A percentile compares a stretch with the other conserved stretches of the same genome.
Conservation (phyloP, 2,329 filamentous ascomycete species). For the Colletotrichum spaethianum region DNA sequence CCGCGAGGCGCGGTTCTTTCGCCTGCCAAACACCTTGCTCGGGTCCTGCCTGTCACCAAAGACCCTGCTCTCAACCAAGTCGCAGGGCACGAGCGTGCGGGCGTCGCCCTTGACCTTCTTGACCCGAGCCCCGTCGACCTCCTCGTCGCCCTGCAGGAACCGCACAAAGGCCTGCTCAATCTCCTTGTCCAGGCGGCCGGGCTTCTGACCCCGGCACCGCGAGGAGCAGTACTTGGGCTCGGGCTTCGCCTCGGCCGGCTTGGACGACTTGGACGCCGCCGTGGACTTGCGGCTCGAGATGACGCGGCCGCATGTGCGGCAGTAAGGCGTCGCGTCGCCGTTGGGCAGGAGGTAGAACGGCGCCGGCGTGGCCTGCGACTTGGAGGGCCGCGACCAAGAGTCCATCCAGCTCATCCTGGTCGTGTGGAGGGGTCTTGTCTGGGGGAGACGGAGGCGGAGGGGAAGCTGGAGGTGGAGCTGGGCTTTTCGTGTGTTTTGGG, state of each 20-base stretch:
- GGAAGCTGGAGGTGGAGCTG: background rate
- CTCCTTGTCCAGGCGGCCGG: constrained; percentile 62
- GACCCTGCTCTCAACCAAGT: constrained; percentile 63
- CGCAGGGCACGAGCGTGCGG: constrained; percentile 63
- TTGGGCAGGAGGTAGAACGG: constrained; percentile 67
- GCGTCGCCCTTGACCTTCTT: constrained; percentile 64
- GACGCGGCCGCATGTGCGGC: constrained; percentile 69
- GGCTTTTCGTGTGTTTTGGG: background rate
- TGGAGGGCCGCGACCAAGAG: constrained; percentile 57
- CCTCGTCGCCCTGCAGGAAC: constrained; percentile 47
- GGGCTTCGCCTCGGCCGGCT: constrained; percentile 41
- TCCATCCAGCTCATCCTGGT: constrained; percentile 59
- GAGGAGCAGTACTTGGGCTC: constrained; percentile 69
- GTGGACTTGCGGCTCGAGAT: constrained; percentile 58
- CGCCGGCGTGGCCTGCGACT: constrained; percentile 60
- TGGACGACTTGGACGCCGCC: constrained; percentile 46
- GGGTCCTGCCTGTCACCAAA: constrained; percentile 33
- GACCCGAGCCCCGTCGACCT: constrained; percentile 27
- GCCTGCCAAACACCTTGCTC: constrained; percentile 56
- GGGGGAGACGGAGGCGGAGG: background rate
- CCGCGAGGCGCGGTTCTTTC: constrained; percentile 60
- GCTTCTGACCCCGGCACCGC: constrained; percentile 67
- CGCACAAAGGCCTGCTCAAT: constrained; percentile 66
- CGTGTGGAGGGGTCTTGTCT: background rate
- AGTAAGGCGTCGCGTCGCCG: constrained; percentile 66